phyloP scores from a whole-genome alignment of 768 basidiomycete genomes.

The Trametes coccinea region DNA sequence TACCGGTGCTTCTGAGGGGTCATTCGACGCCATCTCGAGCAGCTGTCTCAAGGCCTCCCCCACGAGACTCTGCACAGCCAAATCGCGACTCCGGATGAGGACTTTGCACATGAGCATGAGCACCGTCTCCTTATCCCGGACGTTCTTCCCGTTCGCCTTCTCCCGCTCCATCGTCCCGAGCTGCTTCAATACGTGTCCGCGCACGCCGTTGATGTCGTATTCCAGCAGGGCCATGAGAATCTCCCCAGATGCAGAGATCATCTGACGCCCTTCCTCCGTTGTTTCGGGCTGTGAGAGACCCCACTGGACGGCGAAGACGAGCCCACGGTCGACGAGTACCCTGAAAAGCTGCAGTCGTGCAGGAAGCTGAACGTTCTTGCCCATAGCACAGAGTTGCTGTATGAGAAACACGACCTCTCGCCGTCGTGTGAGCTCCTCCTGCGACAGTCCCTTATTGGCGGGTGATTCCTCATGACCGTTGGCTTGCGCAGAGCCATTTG shows the following conservation, averaged over 20 bases:
- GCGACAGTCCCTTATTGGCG: conserved; percentile 1
- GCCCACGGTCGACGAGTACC: conserved; percentile 81
- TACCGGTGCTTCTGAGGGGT: conserved; percentile 23
- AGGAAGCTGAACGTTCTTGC: conserved; percentile 92
- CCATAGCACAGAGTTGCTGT: conserved; percentile 92
- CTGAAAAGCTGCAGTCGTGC: conserved; percentile 85
- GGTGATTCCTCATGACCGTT: conserved; percentile 34
- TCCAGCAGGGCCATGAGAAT: conserved; percentile 84
- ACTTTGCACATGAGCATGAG: conserved; percentile 74
- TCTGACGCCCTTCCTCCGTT: conserved; percentile 46
- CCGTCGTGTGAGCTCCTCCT: conserved; percentile 53
- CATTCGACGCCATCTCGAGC: conserved; percentile 65
- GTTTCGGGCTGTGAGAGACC: conserved; percentile 72
- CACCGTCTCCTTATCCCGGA: conserved; percentile 72
- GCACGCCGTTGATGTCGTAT: conserved; percentile 86
- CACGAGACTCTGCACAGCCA: conserved; percentile 88
- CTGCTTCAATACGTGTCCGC: conserved; percentile 84
- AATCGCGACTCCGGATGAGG: conserved; percentile 75
- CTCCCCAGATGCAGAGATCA: conserved; percentile 85
- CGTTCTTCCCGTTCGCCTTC: conserved; percentile 54
- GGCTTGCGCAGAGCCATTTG: conserved; percentile 50
- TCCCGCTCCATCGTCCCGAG: conserved; percentile 69
- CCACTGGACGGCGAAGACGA: conserved; percentile 92
- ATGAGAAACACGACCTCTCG: conserved; percentile 84
- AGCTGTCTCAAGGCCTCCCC: conserved; percentile 84